These are phyloP conservation scores for Eutypella sp. DNA, from an alignment of 2,329 filamentous ascomycete genomes.

Conservation along the genomic window DNA sequence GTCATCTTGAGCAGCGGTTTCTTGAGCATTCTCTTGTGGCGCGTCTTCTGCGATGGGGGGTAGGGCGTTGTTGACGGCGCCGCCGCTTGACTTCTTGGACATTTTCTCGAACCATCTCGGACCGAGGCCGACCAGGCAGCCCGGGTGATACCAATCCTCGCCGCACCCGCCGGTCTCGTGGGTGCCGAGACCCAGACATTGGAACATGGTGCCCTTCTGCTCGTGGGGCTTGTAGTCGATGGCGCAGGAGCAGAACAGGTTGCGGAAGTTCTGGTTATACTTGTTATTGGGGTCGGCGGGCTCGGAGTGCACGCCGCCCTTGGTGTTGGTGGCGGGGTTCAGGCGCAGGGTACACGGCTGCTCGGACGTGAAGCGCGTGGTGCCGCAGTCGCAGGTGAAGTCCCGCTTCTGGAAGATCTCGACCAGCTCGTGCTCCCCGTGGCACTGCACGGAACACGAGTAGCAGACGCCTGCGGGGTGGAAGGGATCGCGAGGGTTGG, in stretches of 20 bases:
- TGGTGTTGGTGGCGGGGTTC: slow-evolving; percentile 67
- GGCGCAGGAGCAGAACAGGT: slow-evolving; percentile 84
- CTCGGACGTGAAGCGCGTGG: slow-evolving; percentile 65
- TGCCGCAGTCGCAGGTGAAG: slow-evolving; percentile 95
- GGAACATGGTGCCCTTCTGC: slow-evolving; percentile 97
- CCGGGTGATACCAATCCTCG: slow-evolving; percentile 97
- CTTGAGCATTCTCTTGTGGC: slow-evolving; percentile 20
- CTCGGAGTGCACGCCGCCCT: slow-evolving; percentile 74
- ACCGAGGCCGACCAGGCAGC: slow-evolving; percentile 78
- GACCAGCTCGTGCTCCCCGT: slow-evolving; percentile 90
- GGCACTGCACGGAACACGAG: slow-evolving; percentile 92
- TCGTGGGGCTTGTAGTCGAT: slow-evolving; percentile 83
- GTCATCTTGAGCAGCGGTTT: slow-evolving; percentile 32
- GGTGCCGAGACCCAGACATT: slow-evolving; percentile 82
- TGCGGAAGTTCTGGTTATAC: slow-evolving; percentile 95
- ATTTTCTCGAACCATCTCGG: slow-evolving; percentile 64
- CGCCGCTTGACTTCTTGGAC: slow-evolving; percentile 27
- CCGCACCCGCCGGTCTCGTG: slow-evolving; percentile 82
- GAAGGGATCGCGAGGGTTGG: slow-evolving; percentile 56
- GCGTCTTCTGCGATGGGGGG: slow-evolving; percentile 47
- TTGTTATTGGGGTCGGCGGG: slow-evolving; percentile 67
- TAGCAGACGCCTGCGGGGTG: slow-evolving; percentile 86
- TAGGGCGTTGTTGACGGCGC: slow-evolving; percentile 24
- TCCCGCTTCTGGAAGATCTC: slow-evolving; percentile 95
- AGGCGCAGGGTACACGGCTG: slow-evolving; percentile 70